Conservation (phyloP, 1,284 basidiomycete genomes). For the Violaceomyces palustris region DNA sequence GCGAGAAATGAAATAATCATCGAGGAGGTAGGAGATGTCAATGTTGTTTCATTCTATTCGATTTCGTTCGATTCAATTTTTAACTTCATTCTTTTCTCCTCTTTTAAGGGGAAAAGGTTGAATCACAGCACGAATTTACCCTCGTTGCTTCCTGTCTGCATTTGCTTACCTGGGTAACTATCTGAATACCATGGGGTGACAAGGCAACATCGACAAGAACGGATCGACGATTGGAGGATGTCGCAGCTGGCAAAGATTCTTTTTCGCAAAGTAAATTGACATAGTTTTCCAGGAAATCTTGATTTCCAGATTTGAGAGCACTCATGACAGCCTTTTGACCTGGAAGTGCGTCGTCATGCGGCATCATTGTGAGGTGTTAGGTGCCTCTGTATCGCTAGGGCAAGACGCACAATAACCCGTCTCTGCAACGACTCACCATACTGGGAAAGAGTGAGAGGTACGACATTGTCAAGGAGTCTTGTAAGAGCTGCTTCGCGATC, state of each 20-base stretch:
- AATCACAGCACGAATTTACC: too few species aligned
- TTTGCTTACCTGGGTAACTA: slow-evolving; percentile 48
- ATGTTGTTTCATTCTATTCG: too few species aligned
- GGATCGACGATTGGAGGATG: slow-evolving; percentile 31
- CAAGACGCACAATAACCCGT: too few species aligned
- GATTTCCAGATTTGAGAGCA: slow-evolving; percentile 37
- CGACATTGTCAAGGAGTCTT: slow-evolving; percentile 22
- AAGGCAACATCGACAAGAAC: slow-evolving; percentile 45
- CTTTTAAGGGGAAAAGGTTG: too few species aligned
- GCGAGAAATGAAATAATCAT: too few species aligned
- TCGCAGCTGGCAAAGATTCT: neutral
- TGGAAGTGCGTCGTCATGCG: too few species aligned
- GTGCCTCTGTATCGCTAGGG: too few species aligned
- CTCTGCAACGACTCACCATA: slow-evolving; percentile 43
- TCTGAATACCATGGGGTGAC: slow-evolving; percentile 45
- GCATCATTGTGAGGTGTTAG: too few species aligned
- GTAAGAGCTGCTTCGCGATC: slow-evolving; percentile 27
- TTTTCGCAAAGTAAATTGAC: slow-evolving; percentile 32
- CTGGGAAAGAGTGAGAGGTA: slow-evolving; percentile 38
- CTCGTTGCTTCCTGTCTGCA: too few species aligned
- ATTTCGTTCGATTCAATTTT: too few species aligned
- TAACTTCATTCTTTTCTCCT: too few species aligned
- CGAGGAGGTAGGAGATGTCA: too few species aligned
- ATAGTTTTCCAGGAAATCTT: slow-evolving; percentile 25
- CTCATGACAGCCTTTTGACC: slow-evolving; percentile 49